phyloP scores from a whole-genome alignment of 2,329 filamentous ascomycete genomes.

The Plectosphaerella cucumerina region DNA sequence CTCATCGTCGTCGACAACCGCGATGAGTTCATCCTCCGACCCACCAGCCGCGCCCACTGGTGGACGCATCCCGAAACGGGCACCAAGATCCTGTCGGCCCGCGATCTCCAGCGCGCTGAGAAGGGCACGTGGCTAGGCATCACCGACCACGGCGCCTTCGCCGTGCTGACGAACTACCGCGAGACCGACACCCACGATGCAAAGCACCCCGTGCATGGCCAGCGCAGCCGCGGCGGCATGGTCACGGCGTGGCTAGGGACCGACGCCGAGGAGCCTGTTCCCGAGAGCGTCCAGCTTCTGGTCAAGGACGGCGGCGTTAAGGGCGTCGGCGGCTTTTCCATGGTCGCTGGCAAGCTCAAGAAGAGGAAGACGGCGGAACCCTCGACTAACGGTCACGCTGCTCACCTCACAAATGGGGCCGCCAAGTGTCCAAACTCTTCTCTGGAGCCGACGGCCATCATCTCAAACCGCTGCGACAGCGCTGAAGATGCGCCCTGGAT shows the following conservation, averaged over 20 bases:
- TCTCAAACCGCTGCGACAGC: conserved; percentile 56
- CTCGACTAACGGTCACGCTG: conserved; percentile 11
- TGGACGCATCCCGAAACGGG: conserved; percentile 46
- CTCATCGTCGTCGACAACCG: conserved; percentile 75
- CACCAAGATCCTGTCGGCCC: conserved; percentile 49
- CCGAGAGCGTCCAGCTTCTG: conserved; percentile 47
- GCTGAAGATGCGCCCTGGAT: conserved; percentile 55
- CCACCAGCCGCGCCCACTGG: conserved; percentile 61
- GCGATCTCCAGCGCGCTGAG: conserved; percentile 58
- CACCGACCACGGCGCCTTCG: conserved; percentile 54
- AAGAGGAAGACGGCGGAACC: conserved; percentile 21
- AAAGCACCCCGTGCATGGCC: conserved; percentile 47
- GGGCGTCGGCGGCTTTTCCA: conserved; percentile 62
- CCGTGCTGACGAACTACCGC: conserved; percentile 64
- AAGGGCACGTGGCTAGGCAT: conserved; percentile 65
- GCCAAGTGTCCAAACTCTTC: conserved; percentile 1
- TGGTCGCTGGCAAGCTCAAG: conserved; percentile 59
- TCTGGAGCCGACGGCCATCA: conserved; percentile 51
- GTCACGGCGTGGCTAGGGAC: conserved; percentile 58
- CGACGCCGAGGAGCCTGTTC: conserved; percentile 40
- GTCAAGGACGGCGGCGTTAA: conserved; percentile 50
- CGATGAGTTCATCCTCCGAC: conserved; percentile 66
- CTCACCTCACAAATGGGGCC: background rate
- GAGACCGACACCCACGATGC: conserved; percentile 47
- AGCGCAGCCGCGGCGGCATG: conserved; percentile 58